A percentile compares a stretch with the other conserved stretches of the same genome.
These are phyloP conservation scores for Strobilomyces dryophilus DNA, from an alignment of 768 basidiomycete species.

Conservation along the genomic window DNA sequence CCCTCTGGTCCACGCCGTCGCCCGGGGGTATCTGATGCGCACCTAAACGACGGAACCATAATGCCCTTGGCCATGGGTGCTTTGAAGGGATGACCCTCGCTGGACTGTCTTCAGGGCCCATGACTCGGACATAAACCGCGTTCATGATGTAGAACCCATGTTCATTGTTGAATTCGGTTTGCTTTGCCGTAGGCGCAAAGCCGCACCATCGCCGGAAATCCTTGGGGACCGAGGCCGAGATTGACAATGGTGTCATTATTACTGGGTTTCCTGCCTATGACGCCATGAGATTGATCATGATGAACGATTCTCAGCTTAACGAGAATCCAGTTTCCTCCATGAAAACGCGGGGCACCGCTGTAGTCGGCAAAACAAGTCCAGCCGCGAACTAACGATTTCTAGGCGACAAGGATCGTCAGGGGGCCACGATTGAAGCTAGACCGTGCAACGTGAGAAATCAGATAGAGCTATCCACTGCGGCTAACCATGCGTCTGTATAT, in stretches of 20 bases:
- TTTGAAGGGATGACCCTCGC: slow-evolving; percentile 64
- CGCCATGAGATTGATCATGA: slow-evolving; percentile 1
- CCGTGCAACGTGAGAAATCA: slow-evolving; percentile 35
- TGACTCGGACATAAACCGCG: slow-evolving; percentile 50
- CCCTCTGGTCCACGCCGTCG: no score
- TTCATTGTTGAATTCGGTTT: slow-evolving; percentile 50
- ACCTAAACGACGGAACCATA: no score
- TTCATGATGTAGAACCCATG: slow-evolving; percentile 57
- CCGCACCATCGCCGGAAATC: slow-evolving; percentile 54
- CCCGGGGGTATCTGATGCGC: no score
- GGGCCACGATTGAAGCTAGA: no score
- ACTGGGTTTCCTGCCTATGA: slow-evolving; percentile 56
- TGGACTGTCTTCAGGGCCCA: slow-evolving; percentile 75
- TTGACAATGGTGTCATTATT: slow-evolving; percentile 70
- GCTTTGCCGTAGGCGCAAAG: no score
- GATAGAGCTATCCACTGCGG: slow-evolving; percentile 71
- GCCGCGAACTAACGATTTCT: slow-evolving; percentile 65
- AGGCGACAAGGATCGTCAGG: neutral
- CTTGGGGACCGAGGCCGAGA: slow-evolving; percentile 69
- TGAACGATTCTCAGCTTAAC: slow-evolving; percentile 31
- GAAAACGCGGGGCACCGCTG: slow-evolving; percentile 57
- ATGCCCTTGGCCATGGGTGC: slow-evolving; percentile 42
- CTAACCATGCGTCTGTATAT: slow-evolving; percentile 63
- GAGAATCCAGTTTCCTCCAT: slow-evolving; percentile 46
- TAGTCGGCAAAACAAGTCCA: slow-evolving; percentile 64